Conservation (phyloP, 78 protist genomes). For the Reticulomyxa filosa region DNA sequence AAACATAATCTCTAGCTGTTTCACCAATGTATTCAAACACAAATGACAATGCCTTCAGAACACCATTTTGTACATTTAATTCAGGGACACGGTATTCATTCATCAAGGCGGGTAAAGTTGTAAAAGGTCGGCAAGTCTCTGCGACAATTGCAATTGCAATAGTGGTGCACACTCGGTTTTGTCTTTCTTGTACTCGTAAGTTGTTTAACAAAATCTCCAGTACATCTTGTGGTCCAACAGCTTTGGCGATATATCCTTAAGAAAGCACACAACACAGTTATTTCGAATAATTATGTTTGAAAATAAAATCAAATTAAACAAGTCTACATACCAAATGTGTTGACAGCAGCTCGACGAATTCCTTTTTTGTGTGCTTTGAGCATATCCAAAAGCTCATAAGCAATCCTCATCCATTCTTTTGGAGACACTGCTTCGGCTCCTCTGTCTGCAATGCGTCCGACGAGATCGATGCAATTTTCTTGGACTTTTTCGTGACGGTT, state of each 20-base stretch:
- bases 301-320: background rate
- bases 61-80: constrained; percentile 94
- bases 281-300: background rate
- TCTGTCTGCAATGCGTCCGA: constrained; percentile 80
- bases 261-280: constrained; percentile 22
- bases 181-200: constrained; percentile 90
- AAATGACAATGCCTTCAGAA: constrained; percentile 85
- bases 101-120: constrained; percentile 88
- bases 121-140: constrained; percentile 86
- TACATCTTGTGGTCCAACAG: constrained; percentile 93
- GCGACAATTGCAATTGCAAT: constrained; percentile 98
- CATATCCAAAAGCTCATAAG: constrained; percentile 88
- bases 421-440: constrained; percentile 52
- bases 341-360: constrained; percentile 83
- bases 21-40: constrained; percentile 90
- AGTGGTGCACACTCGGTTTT: constrained; percentile 91
- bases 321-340: constrained; percentile 89
- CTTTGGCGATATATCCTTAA: constrained; percentile 87
- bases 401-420: constrained; percentile 91
- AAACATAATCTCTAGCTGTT: constrained; percentile 76
- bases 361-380: constrained; percentile 78
- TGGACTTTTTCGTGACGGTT: constrained; percentile 88
- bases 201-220: constrained; percentile 87
- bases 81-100: constrained; percentile 97
- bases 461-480: constrained; percentile 77